Base-by-base conservation (phyloP, 148 eudicot genomes). In the Camellia granthamiana region DNA sequence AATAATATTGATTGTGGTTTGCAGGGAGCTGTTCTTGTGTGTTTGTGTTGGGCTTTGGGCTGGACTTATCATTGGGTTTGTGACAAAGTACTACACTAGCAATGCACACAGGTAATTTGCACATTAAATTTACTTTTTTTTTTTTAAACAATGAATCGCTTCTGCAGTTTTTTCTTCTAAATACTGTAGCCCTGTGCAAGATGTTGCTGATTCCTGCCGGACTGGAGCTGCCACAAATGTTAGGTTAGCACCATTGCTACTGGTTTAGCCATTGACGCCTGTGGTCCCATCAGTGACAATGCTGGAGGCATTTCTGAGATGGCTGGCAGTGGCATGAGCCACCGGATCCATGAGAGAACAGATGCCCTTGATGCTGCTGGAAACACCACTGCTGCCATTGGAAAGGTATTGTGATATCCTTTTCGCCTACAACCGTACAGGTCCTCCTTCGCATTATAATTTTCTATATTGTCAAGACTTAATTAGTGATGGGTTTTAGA, bases 171-270 rank as follows among this genome's bases (percentile, higher is more conserved):
- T 30, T 47, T 47, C 30, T 66, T 42, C 30, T 78, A 68, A 61
- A 23, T 23, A 23, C 30, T n/a, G 18, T 18, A 89, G 92, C 78
- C 92, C 92, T 21, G 93, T 90, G 81, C 91, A 87, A 84, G 93
- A 90, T 84, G 93, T 90, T 73, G 93, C 93, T 82, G 91, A 90
- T 85, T 88, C 93, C 72, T 90, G 93, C 88, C 84, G 88, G 41
- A 90, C 93, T 58, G 93, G 93, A 73, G 93, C 93, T 71, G 93
- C 93, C 11, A 90, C 93, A 71, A 90, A 90, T 78, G 93, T 90
- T 42, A 90, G 88, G 74, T 86, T 64, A 86, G 88, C 80, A 86
- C 88, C 69, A 86, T 86, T 77, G 88, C 88, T 56, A 86, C 88
- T 78, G 88, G 88, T 9, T 64, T 86, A 80, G 86, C 88, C 7